A percentile compares a stretch with the other conserved stretches of the same genome.
phyloP scores from a whole-genome alignment of 257 asterid species.

The Nicotiana sylvestris region DNA sequence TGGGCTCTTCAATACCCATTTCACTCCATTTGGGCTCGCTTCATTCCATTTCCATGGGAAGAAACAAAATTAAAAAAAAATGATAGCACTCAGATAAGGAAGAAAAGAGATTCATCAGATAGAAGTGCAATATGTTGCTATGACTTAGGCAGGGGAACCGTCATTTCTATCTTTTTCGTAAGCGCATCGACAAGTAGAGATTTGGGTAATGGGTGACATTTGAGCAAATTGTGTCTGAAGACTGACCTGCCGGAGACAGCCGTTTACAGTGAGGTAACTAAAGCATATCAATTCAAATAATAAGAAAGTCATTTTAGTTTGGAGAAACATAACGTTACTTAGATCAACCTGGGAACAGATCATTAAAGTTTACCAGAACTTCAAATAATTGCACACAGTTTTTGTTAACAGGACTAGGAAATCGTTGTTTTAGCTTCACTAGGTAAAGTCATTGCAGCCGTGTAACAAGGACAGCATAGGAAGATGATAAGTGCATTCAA shows the following conservation, averaged over 20 bases:
- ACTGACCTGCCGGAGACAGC: background rate
- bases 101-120: background rate
- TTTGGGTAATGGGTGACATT: background rate
- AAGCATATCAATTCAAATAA: background rate
- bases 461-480: background rate
- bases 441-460: background rate
- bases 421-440: background rate
- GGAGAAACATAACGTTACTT: background rate
- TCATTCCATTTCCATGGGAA: background rate
- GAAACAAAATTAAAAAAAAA: background rate
- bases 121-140: background rate
- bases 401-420: background rate
- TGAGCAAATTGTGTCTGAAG: background rate
- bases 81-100: background rate
- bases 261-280: background rate
- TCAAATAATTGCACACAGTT: background rate
- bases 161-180: background rate
- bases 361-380: background rate
- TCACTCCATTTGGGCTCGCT: background rate
- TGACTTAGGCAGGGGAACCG: background rate
- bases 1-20: background rate
- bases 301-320: background rate
- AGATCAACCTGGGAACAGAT: background rate
- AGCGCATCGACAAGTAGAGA: background rate
- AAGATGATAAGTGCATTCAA: background rate